Conservation (phyloP, 805 yeast genomes). For the Nakazawaea ishiwadae region DNA sequence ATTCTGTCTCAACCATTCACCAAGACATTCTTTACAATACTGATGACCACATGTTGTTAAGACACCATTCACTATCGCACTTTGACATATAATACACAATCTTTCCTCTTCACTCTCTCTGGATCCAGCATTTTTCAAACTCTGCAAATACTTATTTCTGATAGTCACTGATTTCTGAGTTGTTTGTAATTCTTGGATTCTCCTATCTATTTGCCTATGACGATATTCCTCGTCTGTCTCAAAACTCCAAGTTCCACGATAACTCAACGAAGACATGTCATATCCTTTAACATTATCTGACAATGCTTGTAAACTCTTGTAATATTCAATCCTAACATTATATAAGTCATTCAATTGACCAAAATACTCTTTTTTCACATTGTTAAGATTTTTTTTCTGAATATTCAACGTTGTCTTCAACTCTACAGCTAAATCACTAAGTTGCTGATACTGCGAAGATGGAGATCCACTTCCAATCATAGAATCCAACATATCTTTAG, state of each 20-base stretch:
- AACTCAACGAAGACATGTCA: too few species aligned
- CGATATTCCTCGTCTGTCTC: neutral
- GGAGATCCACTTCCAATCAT: constrained; percentile 16
- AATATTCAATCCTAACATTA: constrained; percentile 79
- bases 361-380: constrained; percentile 42
- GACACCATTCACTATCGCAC: constrained; percentile 66
- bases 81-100: constrained; percentile 76
- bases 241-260: neutral
- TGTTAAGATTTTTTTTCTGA: constrained; percentile 36
- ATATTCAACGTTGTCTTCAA: constrained; percentile 32
- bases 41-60: constrained; percentile 90
- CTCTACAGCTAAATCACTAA: constrained; percentile 13
- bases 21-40: constrained; percentile 79
- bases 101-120: constrained; percentile 30
- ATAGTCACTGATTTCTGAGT: neutral
- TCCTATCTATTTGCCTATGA: constrained; percentile 1
- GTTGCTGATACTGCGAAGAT: constrained; percentile 18
- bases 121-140: constrained; percentile 13
- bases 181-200: neutral
- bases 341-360: constrained; percentile 58
- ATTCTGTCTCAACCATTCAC: constrained; percentile 57
- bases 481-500: constrained; percentile 24
- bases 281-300: constrained; percentile 74
- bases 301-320: constrained; percentile 75
- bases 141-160: constrained; percentile 16